Conservation (phyloP, 345 rosid genomes). For the Salix dunnii region DNA sequence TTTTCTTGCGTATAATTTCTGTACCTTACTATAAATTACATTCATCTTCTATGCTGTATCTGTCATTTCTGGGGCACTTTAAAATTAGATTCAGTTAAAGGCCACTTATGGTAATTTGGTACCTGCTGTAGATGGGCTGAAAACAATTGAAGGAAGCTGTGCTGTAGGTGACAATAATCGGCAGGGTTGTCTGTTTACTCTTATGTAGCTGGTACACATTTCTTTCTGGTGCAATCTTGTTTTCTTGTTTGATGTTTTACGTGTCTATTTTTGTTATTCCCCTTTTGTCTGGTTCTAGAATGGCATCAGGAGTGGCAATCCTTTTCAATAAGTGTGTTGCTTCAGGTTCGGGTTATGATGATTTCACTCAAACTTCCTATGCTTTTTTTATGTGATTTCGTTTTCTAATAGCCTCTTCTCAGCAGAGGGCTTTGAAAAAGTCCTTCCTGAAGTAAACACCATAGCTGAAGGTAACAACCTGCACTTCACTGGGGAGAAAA, state of each 20-base stretch:
- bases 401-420: background rate
- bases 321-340: constrained; percentile 64
- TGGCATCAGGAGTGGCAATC: constrained; percentile 49
- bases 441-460: constrained; percentile 66
- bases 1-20: background rate
- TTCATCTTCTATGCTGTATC: constrained; percentile 1
- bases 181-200: constrained; percentile 13
- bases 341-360: constrained; percentile 65
- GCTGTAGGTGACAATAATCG: constrained; percentile 31
- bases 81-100: background rate
- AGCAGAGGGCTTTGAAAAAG: constrained; percentile 49
- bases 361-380: background rate
- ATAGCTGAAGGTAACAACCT: constrained; percentile 55
- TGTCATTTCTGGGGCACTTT: constrained; percentile 1
- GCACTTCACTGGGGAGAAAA: background rate
- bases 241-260: background rate
- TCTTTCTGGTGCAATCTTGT: background rate
- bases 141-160: constrained; percentile 50
- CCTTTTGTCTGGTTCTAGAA: constrained; percentile 26
- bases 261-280: background rate
- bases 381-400: background rate
- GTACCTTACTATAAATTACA: background rate
- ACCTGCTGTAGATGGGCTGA: constrained; percentile 36
- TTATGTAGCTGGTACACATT: too few species aligned
- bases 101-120: background rate